Base-by-base conservation (phyloP, 192 early-diverging fungal genomes). In the Lunasporangiospora selenospora region DNA sequence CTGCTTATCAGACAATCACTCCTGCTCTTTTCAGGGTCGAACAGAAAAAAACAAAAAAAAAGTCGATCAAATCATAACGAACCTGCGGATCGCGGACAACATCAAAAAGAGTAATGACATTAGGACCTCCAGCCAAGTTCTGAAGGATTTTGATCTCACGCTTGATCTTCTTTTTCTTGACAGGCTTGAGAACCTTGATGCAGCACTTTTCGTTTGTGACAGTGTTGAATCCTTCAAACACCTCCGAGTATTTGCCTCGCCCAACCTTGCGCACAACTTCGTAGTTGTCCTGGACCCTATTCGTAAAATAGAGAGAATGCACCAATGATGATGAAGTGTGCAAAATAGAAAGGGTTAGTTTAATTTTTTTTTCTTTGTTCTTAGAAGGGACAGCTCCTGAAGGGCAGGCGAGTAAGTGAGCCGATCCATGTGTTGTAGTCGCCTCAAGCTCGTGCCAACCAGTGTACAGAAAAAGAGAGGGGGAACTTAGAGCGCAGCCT, bases 81-180 rank as follows among this genome's bases (percentile, higher is more conserved):
- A 92, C 90, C 79, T 89, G 88, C 31, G 95, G 97, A 70, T 99
- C 97, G 50, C 96, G 80, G 26, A 99, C 97, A 56, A 99, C 88
- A 75, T 99, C 96, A 50, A 91, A 85, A 42, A 99, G 84, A 53
- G 88, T 86, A 62, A 99, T 87, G 36, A 99, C 86, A 75, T 99
- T 99, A 23, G 90, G 85, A 4, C 97, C 97, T 39, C 97, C 97
- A 31, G 90, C 87, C 42, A 99, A 81, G 71, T 98, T 99, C 76
- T 98, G 96, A 65, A 99, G 86, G 54, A 99, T 99, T 76, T 97
- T 98, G 77, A 99, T 96, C 76, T 99, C 97, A 47, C 97, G 86
- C 87, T 97, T 98, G 69, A 99, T 99, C 86, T 99, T 99, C 91
- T 98, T 98, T 88, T 99, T 99, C 85, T 99, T 99, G 64, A 99